phyloP scores from a whole-genome alignment of 106 monocot genomes.

The Phalaenopsis equestris region DNA sequence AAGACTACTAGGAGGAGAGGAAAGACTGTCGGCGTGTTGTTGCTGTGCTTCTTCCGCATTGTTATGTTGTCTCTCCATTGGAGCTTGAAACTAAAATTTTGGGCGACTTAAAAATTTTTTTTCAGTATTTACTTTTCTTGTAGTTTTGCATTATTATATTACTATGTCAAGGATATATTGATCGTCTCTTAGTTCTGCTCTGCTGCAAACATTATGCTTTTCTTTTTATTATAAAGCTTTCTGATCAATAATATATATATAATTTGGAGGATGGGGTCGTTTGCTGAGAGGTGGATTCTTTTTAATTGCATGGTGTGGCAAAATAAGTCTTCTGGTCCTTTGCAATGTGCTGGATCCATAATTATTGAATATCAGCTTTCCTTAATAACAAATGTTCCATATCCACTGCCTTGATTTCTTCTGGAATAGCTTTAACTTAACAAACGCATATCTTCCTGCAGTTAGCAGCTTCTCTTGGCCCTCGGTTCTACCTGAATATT shows the following conservation, averaged over 20 bases:
- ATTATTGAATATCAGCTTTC: neutral
- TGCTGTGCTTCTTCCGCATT: neutral
- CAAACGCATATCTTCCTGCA: constrained; percentile 13
- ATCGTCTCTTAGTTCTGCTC: too few species aligned
- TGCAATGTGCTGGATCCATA: neutral
- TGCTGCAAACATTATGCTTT: too few species aligned
- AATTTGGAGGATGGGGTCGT: too few species aligned
- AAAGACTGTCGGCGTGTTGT: constrained; percentile 64
- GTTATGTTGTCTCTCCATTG: neutral
- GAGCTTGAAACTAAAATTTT: neutral
- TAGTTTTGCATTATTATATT: too few species aligned
- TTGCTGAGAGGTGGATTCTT: too few species aligned
- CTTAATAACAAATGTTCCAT: neutral
- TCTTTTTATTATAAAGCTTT: too few species aligned
- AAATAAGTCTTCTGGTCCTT: too few species aligned
- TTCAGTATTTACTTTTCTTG: too few species aligned
- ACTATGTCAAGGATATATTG: too few species aligned
- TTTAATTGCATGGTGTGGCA: too few species aligned
- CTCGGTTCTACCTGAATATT: constrained; percentile 93
- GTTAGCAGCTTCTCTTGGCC: constrained; percentile 96
- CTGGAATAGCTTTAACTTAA: neutral
- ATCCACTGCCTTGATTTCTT: neutral
- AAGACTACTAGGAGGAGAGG: constrained; percentile 73
- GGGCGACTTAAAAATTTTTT: too few species aligned
- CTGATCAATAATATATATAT: too few species aligned